Evolutionary conservation across 164 flowering plant species (phyloP).

Genomic region (Tetracentron sinense): DNA sequence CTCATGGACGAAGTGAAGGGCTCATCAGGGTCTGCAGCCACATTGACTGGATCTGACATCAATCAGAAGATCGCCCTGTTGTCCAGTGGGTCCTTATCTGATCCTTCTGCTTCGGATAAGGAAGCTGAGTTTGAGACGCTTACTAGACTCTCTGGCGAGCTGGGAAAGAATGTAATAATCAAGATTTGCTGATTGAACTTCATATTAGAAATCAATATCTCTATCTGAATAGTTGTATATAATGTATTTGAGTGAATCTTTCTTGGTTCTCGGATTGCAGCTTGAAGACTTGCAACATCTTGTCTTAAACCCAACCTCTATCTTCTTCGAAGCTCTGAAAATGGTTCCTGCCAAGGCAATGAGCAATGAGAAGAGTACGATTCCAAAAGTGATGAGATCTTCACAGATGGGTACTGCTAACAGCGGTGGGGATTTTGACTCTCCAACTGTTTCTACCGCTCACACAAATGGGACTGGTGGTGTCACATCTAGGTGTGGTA

Average conservation of each 20-base stretch:
- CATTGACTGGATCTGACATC: conserved; percentile 22
- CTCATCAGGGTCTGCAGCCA: conserved; percentile 23
- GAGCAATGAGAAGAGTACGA: conserved; percentile 25
- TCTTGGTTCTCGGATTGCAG: conserved; percentile 37
- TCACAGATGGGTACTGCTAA: conserved; percentile 42
- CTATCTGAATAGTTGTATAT: too few species aligned
- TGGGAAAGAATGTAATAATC: conserved; percentile 76
- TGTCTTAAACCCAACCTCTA: conserved; percentile 52
- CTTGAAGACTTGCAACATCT: conserved; percentile 88
- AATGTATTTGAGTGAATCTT: too few species aligned
- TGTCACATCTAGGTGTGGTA: conserved; percentile 89
- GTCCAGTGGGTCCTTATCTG: conserved; percentile 28
- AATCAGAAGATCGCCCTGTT: conserved; percentile 28
- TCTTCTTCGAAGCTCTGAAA: conserved; percentile 63
- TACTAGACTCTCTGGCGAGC: conserved; percentile 52
- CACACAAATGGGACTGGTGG: conserved; percentile 51
- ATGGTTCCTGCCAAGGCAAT: conserved; percentile 46
- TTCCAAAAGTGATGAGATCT: conserved; percentile 39
- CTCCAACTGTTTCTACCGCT: conserved; percentile 60
- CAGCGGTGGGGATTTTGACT: conserved; percentile 40
- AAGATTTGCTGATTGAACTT: not conserved
- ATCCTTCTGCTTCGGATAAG: conserved; percentile 38
- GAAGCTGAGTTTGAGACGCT: conserved; percentile 74
- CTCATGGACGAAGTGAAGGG: conserved; percentile 40
- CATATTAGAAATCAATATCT: not conserved